Conservation (phyloP, 1,139 yeast species). For the Geotrichum citri-aurantii region DNA sequence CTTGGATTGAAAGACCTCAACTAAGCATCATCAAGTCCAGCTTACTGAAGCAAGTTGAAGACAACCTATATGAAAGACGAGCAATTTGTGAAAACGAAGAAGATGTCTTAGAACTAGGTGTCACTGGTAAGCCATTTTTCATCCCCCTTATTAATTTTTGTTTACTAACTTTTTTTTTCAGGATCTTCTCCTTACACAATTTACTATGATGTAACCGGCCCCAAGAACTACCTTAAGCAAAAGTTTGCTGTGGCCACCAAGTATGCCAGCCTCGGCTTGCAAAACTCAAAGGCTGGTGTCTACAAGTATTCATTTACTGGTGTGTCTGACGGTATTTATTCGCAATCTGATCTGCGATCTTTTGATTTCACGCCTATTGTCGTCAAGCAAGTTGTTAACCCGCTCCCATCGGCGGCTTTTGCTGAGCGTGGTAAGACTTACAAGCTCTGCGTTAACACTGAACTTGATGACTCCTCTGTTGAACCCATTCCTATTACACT, state of each 20-base stretch:
- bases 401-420: conserved; percentile 56
- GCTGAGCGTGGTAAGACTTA: conserved; percentile 43
- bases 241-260: conserved; percentile 49
- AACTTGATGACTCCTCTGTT: conserved; percentile 30
- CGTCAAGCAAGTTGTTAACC: conserved; percentile 55
- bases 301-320: conserved; percentile 58
- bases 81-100: conserved; percentile 47
- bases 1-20: conserved; percentile 51
- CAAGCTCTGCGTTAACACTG: conserved; percentile 47
- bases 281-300: conserved; percentile 43
- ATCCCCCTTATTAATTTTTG: background rate
- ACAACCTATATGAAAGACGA: conserved; percentile 32
- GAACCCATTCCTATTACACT: conserved; percentile 53
- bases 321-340: conserved; percentile 61
- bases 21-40: conserved; percentile 38
- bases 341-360: conserved; percentile 24
- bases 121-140: conserved; percentile 43
- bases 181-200: conserved; percentile 63
- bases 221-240: conserved; percentile 44
- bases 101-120: conserved; percentile 45
- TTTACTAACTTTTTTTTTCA: conserved; percentile 6
- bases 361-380: conserved; percentile 37
- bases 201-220: conserved; percentile 58
- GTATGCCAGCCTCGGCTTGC: conserved; percentile 43
- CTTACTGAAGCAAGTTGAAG: conserved; percentile 23